phyloP scores from a whole-genome alignment of 495 filamentous ascomycete genomes.

The Podospora fimiseda region DNA sequence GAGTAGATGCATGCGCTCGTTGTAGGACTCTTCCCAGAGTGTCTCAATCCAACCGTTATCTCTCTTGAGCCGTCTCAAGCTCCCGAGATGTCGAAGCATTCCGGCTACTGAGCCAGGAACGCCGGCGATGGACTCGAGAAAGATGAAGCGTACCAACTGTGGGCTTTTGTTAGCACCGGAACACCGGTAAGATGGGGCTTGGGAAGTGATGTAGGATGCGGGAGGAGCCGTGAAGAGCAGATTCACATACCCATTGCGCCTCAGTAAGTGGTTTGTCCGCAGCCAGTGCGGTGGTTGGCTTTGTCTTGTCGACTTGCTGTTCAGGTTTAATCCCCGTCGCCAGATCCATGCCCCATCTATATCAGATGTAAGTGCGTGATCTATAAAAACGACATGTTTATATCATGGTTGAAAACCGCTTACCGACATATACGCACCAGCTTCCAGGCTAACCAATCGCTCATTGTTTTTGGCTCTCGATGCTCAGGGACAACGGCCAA shows the following conservation, averaged over 20 bases:
- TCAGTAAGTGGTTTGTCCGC: slow-evolving; percentile 42
- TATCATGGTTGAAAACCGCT: neutral
- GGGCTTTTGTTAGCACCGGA: slow-evolving; percentile 5
- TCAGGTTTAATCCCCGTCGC: slow-evolving; percentile 39
- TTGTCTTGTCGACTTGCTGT: slow-evolving; percentile 40
- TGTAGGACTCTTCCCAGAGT: slow-evolving; percentile 86
- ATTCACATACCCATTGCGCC: slow-evolving; percentile 37
- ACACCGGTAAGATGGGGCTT: neutral
- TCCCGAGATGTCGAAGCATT: slow-evolving; percentile 83
- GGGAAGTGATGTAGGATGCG: neutral
- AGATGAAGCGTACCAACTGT: slow-evolving; percentile 72
- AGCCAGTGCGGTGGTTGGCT: slow-evolving; percentile 39
- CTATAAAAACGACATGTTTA: no score
- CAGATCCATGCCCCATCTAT: slow-evolving; percentile 42
- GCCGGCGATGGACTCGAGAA: slow-evolving; percentile 89
- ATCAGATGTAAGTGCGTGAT: neutral
- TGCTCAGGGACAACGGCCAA: slow-evolving; percentile 34
- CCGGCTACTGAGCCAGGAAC: slow-evolving; percentile 97
- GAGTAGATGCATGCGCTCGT: slow-evolving; percentile 93
- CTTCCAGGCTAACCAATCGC: slow-evolving; percentile 44
- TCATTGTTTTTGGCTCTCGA: slow-evolving; percentile 30
- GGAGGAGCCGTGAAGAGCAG: neutral
- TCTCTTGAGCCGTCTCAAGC: slow-evolving; percentile 73
- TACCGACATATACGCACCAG: slow-evolving; percentile 30
- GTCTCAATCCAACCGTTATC: slow-evolving; percentile 99